Percentiles rank a stretch among this genome's conserved stretches.
These are phyloP conservation scores for Durusdinium trenchii DNA, from an alignment of 73 alveolate species.

Conservation along the genomic window DNA sequence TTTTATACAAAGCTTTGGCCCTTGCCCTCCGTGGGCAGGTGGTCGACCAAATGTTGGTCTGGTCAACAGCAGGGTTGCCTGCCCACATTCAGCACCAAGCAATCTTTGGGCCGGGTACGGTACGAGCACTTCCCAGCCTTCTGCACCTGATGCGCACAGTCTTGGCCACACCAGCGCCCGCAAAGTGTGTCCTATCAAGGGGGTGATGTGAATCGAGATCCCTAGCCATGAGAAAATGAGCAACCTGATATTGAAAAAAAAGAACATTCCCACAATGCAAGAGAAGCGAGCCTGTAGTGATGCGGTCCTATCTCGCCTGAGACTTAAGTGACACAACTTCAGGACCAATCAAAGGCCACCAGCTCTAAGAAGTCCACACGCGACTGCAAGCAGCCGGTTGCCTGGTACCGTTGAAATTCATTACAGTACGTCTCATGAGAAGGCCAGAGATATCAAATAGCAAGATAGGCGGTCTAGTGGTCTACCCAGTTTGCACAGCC, in stretches of 20 bases:
- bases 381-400: constrained; percentile 30
- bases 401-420: neutral
- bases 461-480: neutral
- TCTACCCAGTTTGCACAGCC: neutral
- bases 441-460: neutral
- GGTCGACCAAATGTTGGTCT: constrained; percentile 87
- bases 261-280: too few species aligned
- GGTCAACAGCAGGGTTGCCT: constrained; percentile 65
- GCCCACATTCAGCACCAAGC: neutral
- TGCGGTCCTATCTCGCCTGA: neutral
- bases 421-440: neutral
- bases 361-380: neutral
- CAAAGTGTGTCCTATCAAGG: neutral
- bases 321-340: neutral
- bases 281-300: neutral
- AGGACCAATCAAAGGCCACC: neutral
- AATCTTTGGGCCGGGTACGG: neutral
- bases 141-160: constrained; percentile 44
- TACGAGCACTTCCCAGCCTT: neutral
- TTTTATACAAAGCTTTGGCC: too few species aligned
- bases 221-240: too few species aligned
- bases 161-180: constrained; percentile 65
- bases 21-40: constrained; percentile 77
- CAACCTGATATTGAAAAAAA: too few species aligned
- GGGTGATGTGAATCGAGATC: too few species aligned